Base-by-base conservation (phyloP, 2,329 filamentous ascomycete species). In the Venturia pyrina region DNA sequence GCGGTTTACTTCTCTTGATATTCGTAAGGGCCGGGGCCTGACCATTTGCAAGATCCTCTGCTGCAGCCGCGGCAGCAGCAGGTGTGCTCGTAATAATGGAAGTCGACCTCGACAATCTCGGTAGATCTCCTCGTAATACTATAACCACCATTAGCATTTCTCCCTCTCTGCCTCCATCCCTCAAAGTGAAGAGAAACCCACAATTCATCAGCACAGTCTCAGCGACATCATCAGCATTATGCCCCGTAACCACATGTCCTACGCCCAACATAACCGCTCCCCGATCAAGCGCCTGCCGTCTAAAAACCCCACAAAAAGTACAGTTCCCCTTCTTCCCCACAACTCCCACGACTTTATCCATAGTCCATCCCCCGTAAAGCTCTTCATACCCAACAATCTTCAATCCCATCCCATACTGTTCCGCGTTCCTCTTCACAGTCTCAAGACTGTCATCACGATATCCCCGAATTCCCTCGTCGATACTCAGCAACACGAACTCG, bases 321-420 rank as follows among this genome's bases (percentile, higher is more conserved):
- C 95, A 99, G 77, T 99, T 99, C 40, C 93, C 93, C 77, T 97
- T 98, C 80, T 97, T 98, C 17, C 95, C 95, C 63, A 99, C 90
- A 61, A 93, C 91, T 72, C 93, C 90, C 4, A 99, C 96, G 11
- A 99, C 95, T 73, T 98, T 91, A 73, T 99, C 95, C 95, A 99
- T 99, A 0, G 93, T 97, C 95, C 95, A 99, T 10, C 93, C 95
- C 28, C 53, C 53, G 75, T 99, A 99, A 11, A 99, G 81, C 72
- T 97, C 90, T 65, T 88, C 89, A 72, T 99, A 99, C 62, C 93
- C 92, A 62, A 99, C 86, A 66, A 99, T 96, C 71, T 91, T 90
- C 62, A 99, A 80, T 0, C 90, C 87, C 89, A 99, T 96, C 1
- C 89, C 87, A 77, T 98, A 97, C 76, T 98, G 92, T 15, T 85